Evolutionary conservation across 768 basidiomycete species (phyloP).

Genomic region (Pleurotus tuber-regium): DNA sequence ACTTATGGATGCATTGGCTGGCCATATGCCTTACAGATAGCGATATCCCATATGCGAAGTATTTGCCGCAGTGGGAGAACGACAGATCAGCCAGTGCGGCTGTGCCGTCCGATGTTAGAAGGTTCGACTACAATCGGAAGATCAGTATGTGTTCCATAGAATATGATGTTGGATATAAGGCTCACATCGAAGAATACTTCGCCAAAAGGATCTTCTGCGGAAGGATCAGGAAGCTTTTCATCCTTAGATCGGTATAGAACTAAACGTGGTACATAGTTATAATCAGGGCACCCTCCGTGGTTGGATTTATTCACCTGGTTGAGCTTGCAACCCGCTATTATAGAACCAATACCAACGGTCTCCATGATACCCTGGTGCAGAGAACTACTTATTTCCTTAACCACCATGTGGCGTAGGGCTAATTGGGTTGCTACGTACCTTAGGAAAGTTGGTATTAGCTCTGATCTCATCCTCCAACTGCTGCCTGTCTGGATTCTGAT

Average conservation of each 20-base stretch:
- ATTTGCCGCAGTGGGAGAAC: conserved; percentile 67
- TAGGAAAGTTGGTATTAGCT: conserved; percentile 39
- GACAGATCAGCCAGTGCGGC: conserved; percentile 55
- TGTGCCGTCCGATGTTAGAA: conserved; percentile 71
- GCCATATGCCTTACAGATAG: conserved; percentile 48
- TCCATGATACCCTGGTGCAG: conserved; percentile 54
- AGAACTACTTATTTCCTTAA: conserved; percentile 45
- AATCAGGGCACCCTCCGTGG: background rate
- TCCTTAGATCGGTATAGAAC: conserved; percentile 63
- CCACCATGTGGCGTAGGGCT: background rate
- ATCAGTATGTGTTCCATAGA: background rate
- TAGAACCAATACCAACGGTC: conserved; percentile 84
- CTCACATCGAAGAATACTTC: conserved; percentile 81
- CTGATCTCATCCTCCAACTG: conserved; percentile 59
- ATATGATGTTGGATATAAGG: background rate
- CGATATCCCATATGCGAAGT: conserved; percentile 76
- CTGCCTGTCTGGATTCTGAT: conserved; percentile 57
- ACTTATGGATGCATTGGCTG: conserved; percentile 56
- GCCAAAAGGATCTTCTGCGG: conserved; percentile 40
- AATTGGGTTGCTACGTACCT: conserved; percentile 28
- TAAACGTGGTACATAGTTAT: background rate
- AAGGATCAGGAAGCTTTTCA: conserved; percentile 51
- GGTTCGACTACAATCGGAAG: conserved; percentile 55
- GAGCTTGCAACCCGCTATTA: conserved; percentile 75
- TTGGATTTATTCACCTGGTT: conserved; percentile 39